Percentiles rank a stretch among this genome's conserved stretches.
Conservation (phyloP, 1,284 basidiomycete species). For the Rhodotorula sp. region DNA sequence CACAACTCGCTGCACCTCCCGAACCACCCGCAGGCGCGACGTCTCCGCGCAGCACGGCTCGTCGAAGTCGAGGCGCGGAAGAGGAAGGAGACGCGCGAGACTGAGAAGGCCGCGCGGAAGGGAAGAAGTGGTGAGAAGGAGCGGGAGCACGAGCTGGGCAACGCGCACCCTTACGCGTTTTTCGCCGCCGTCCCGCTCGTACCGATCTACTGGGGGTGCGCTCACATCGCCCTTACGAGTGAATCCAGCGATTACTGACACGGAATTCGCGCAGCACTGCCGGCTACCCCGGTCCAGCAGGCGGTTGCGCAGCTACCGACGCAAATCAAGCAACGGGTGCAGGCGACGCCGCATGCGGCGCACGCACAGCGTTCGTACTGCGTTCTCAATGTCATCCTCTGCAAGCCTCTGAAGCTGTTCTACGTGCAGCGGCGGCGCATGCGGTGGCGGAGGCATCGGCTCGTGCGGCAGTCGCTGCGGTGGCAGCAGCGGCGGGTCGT, state of each 20-base stretch:
- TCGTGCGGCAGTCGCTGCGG: too few species aligned
- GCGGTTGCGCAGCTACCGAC: too few species aligned
- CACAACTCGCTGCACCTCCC: constrained; percentile 42
- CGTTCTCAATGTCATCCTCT: too few species aligned
- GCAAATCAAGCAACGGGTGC: too few species aligned
- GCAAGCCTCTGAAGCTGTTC: too few species aligned
- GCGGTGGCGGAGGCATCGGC: too few species aligned
- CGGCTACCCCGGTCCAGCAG: too few species aligned
- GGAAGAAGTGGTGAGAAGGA: not conserved
- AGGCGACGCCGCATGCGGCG: too few species aligned
- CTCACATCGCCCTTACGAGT: not conserved
- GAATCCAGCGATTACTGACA: not conserved
- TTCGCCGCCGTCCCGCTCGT: constrained; percentile 1
- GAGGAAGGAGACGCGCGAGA: not conserved
- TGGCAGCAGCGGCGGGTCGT: too few species aligned
- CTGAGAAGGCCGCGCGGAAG: not conserved
- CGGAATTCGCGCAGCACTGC: not conserved
- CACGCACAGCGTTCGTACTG: too few species aligned
- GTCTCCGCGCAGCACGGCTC: not conserved
- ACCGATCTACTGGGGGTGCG: not conserved
- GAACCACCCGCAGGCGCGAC: not conserved
- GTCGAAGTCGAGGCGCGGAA: constrained; percentile 10
- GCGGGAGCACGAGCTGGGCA: not conserved
- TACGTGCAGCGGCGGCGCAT: too few species aligned
- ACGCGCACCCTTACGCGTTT: not conserved